Percentiles rank a stretch among this genome's conserved stretches.
phyloP scores from a whole-genome alignment of 2,329 filamentous ascomycete genomes.

The Colletotrichum trifolii region DNA sequence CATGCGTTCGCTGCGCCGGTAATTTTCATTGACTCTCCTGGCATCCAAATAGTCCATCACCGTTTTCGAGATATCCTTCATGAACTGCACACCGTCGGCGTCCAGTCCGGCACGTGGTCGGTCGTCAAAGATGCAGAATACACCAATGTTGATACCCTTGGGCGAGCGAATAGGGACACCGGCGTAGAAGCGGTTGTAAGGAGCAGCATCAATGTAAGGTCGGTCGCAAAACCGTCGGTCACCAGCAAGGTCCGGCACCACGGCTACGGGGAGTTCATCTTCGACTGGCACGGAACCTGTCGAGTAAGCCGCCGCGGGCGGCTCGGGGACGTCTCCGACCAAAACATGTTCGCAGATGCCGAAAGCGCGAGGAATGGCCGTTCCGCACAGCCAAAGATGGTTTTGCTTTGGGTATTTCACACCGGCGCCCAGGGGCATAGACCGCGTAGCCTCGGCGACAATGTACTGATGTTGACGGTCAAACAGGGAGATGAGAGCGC shows the following conservation, averaged over 20 bases:
- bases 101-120: conserved; percentile 43
- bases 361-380: conserved; percentile 43
- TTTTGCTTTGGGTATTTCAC: conserved; percentile 22
- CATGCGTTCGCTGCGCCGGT: conserved; percentile 50
- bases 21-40: conserved; percentile 43
- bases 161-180: conserved; percentile 54
- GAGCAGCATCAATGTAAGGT: conserved; percentile 41
- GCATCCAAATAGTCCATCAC: conserved; percentile 53
- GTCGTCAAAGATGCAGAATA: conserved; percentile 48
- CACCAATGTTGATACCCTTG: conserved; percentile 55
- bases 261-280: conserved; percentile 45
- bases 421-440: conserved; percentile 48
- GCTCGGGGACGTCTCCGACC: conserved; percentile 8
- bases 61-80: conserved; percentile 46
- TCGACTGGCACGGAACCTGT: neutral
- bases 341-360: conserved; percentile 46
- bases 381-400: conserved; percentile 43
- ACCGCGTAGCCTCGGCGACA: conserved; percentile 61
- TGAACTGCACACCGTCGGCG: conserved; percentile 40
- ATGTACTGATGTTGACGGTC: conserved; percentile 60
- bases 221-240: conserved; percentile 46
- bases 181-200: conserved; percentile 51
- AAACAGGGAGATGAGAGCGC: conserved; percentile 62
- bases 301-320: conserved; percentile 4
- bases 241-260: conserved; percentile 48